Evolutionary conservation across 1,139 yeast species (phyloP).

Genomic region (Candida tropicalis): DNA sequence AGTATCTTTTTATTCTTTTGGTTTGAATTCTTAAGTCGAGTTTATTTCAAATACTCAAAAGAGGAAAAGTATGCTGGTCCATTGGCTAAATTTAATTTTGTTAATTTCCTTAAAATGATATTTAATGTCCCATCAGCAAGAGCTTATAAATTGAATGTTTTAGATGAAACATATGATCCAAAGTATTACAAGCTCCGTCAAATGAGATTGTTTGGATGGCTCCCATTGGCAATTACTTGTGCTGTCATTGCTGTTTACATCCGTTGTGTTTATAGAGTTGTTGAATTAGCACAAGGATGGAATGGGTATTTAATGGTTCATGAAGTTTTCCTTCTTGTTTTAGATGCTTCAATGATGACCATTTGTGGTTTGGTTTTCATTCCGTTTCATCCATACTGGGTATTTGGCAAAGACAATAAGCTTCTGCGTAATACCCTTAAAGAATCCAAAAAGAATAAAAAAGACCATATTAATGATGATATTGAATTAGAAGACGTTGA

Average conservation of each 20-base stretch:
- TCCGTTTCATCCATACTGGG: conserved; percentile 61
- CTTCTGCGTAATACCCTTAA: conserved; percentile 14
- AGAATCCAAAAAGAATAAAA: conserved; percentile 2
- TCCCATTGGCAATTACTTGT: conserved; percentile 49
- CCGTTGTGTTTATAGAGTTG: conserved; percentile 77
- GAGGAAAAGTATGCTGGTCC: conserved; percentile 16
- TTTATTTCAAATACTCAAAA: conserved; percentile 31
- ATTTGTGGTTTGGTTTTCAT: conserved; percentile 43
- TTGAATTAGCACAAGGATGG: conserved; percentile 80
- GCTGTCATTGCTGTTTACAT: conserved; percentile 58
- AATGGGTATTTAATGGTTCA: conserved; percentile 63
- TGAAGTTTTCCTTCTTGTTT: conserved; percentile 71
- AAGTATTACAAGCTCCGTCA: conserved; percentile 41
- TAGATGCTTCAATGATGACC: conserved; percentile 73
- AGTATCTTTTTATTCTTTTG: conserved; percentile 58
- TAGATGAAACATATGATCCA: conserved; percentile 37
- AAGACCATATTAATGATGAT: background rate
- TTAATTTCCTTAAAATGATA: conserved; percentile 31
- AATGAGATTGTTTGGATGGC: conserved; percentile 41
- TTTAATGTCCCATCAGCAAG: conserved; percentile 20
- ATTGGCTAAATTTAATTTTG: conserved; percentile 26
- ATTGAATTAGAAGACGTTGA: too few species aligned
- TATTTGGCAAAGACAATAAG: conserved; percentile 38
- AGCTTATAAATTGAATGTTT: conserved; percentile 20
- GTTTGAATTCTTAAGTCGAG: conserved; percentile 49